Evolutionary conservation across 192 early-diverging fungal species (phyloP).

Genomic region (Entomortierella beljakovae): DNA sequence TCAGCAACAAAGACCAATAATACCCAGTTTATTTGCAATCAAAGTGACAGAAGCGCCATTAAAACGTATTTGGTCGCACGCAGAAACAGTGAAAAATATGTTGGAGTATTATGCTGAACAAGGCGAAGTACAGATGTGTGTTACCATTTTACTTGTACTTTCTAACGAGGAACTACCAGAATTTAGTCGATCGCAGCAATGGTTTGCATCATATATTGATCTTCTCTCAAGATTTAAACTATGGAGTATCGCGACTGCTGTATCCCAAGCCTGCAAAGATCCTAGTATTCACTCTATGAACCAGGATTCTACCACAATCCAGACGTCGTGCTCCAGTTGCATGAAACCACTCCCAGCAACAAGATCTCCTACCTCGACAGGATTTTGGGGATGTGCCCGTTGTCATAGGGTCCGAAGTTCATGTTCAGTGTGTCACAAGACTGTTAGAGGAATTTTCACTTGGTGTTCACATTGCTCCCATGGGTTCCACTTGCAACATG

Average conservation of each 20-base stretch:
- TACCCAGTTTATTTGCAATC: constrained; percentile 49
- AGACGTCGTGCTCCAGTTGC: constrained; percentile 77
- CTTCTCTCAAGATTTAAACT: constrained; percentile 78
- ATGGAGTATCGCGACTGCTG: constrained; percentile 71
- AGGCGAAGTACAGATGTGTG: constrained; percentile 87
- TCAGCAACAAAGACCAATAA: neutral
- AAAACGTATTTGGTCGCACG: constrained; percentile 57
- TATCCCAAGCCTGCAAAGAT: constrained; percentile 65
- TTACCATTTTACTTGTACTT: constrained; percentile 72
- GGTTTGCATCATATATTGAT: constrained; percentile 80
- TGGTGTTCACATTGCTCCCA: constrained; percentile 88
- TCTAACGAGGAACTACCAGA: constrained; percentile 52
- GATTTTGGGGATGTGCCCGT: constrained; percentile 77
- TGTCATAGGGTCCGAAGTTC: constrained; percentile 70
- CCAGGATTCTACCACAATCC: constrained; percentile 78
- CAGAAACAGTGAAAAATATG: constrained; percentile 63
- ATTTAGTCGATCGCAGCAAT: constrained; percentile 63
- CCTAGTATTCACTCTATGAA: constrained; percentile 35
- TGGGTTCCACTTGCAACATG: constrained; percentile 81
- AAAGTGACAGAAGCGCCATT: constrained; percentile 50
- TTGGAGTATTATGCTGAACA: constrained; percentile 81
- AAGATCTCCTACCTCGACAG: constrained; percentile 34
- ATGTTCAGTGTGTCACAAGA: constrained; percentile 80
- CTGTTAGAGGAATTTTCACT: constrained; percentile 76
- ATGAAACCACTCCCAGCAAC: constrained; percentile 66